A percentile compares a stretch with the other conserved stretches of the same genome.
Conservation (phyloP, 2,329 filamentous ascomycete genomes). For the Aspergillus fumigatus region DNA sequence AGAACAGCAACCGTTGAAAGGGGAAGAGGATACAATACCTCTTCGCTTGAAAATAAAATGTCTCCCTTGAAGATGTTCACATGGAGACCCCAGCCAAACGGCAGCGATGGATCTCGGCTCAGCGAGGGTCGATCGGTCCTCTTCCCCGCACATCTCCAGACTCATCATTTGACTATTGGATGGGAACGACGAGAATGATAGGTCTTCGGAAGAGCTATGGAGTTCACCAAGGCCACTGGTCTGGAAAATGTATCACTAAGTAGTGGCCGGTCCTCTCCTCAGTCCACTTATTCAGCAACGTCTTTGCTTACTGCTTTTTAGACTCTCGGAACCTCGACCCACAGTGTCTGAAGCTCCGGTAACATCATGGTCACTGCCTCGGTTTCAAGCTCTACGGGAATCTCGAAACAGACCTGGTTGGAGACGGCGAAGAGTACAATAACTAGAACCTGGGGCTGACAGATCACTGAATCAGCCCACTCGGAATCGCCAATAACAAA, state of each 20-base stretch:
- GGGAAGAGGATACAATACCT: too few relatives aligned
- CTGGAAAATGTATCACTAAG: background rate
- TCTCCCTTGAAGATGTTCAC: background rate
- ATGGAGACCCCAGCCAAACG: background rate
- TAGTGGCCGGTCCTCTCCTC: too few relatives aligned
- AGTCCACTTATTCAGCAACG: too few relatives aligned
- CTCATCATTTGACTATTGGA: background rate
- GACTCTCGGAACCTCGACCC: background rate
- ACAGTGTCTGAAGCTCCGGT: background rate
- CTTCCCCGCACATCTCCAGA: background rate
- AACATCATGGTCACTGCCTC: background rate
- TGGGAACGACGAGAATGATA: background rate
- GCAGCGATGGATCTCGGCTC: background rate
- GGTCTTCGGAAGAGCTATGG: background rate
- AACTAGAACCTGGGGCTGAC: background rate
- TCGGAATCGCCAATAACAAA: background rate
- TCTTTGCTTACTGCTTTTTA: background rate
- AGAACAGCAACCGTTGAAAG: too few relatives aligned
- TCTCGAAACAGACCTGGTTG: background rate
- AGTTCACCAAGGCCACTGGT: background rate
- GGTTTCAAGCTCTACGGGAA: background rate
- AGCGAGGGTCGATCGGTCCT: background rate
- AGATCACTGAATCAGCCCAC: background rate
- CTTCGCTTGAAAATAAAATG: too few relatives aligned
- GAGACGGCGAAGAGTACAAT: background rate